Base-by-base conservation (phyloP, 179 eudicot species). In the Silene coronaria region DNA sequence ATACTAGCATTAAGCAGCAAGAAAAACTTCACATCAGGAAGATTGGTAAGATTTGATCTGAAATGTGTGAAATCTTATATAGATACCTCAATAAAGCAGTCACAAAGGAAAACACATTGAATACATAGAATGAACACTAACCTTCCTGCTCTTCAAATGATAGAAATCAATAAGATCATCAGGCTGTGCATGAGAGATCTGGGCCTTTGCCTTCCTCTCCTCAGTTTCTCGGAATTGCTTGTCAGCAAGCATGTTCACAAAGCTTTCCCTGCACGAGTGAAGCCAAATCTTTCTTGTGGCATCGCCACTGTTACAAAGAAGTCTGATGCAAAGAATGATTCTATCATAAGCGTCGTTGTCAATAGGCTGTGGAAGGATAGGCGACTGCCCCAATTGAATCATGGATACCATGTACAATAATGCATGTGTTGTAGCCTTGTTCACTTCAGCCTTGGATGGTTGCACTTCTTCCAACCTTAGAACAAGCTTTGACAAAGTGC, bases 91-190 rank as follows among this genome's bases (percentile, higher is more conserved):
- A 27, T 27, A 26, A 24, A 63, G 26, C 67, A 12, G 34, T 26
- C 38, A 26, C 28, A 27, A 64, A 64, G 14, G 1, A 9, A 12
- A 34, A 53, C 6, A 53, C 16, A 53, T 53, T 14, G 21, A 53
- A 2, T 53, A 53, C 21, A 53, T 53, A 3, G 17, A 67, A 55
- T 45, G 21, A 62, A 26, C 19, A 30, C 75, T 66, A 65, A 94
- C 98, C 98, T 90, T 94, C 76, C 97, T 87, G 84, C 96, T 94
- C 92, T 94, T 92, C 85, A 92, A 79, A 78, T 94, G 98, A 85
- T 94, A 94, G 85, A 94, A 94, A 74, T 94, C 98, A 75, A 94
- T 92, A 75, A 92, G 97, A 76, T 94, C 98, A 86, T 94, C 98
- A 38, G 98, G 98, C 81, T 94, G 98, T 51, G 97, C 90, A 80